Conservation (phyloP, 257 asterid species). For the Scutellaria baicalensis region DNA sequence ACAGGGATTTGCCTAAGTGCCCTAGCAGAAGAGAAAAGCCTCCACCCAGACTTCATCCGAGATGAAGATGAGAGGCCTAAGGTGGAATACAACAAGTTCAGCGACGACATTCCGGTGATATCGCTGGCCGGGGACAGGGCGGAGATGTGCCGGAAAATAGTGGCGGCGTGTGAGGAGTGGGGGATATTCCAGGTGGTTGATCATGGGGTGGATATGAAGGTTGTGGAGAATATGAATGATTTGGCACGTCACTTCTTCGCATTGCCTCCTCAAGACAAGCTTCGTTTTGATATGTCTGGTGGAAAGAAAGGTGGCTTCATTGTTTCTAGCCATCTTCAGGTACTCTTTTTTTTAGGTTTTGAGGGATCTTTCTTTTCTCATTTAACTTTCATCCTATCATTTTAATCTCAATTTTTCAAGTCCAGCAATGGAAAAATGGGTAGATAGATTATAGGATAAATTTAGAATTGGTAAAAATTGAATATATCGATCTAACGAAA, state of each 20-base stretch:
- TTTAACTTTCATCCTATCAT: no score
- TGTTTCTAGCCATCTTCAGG: conserved; percentile 85
- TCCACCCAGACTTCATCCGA: conserved; percentile 47
- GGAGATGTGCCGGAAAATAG: conserved; percentile 50
- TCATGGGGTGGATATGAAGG: conserved; percentile 49
- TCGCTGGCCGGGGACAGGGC: conserved; percentile 52
- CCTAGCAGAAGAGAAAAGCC: conserved; percentile 27
- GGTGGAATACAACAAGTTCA: conserved; percentile 63
- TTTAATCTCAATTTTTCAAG: no score
- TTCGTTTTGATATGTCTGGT: conserved; percentile 68
- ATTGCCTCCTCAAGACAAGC: conserved; percentile 53
- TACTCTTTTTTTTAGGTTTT: not conserved
- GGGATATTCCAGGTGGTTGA: conserved; percentile 82
- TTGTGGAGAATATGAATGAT: conserved; percentile 42
- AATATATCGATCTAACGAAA: no score
- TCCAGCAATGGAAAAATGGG: no score
- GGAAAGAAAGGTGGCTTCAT: conserved; percentile 85
- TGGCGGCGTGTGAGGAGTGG: conserved; percentile 81
- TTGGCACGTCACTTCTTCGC: conserved; percentile 54
- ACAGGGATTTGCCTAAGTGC: conserved; percentile 28
- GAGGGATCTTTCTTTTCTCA: no score
- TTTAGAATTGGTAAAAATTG: no score
- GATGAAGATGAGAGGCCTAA: conserved; percentile 91
- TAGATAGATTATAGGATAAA: no score
- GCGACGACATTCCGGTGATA: conserved; percentile 79